A percentile compares a stretch with the other conserved stretches of the same genome.
Evolutionary conservation across 495 filamentous ascomycete genomes (phyloP).

Genomic region (Xylaria palmicola): DNA sequence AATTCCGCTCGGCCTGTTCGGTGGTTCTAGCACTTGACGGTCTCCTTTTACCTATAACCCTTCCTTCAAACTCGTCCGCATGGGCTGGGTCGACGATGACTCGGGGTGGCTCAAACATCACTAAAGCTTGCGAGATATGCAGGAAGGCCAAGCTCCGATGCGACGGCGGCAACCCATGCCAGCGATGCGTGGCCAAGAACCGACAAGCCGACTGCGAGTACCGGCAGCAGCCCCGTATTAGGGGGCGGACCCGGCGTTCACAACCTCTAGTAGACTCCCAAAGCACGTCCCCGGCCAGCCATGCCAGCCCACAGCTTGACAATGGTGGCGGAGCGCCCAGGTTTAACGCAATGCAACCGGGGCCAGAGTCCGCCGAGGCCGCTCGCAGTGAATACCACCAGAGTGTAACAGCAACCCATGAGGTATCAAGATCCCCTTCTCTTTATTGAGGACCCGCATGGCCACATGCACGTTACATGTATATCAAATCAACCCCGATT

Average conservation of each 20-base stretch:
- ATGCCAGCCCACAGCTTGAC: neutral
- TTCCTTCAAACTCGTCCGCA: neutral
- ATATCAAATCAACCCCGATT: too few species aligned
- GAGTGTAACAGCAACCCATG: neutral
- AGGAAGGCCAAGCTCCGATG: conserved; percentile 22
- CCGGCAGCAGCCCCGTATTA: neutral
- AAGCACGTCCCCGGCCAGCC: neutral
- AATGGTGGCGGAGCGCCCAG: neutral
- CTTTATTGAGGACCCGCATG: too few species aligned
- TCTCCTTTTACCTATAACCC: neutral
- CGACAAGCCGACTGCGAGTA: neutral
- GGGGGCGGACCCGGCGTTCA: neutral
- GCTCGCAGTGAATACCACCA: neutral
- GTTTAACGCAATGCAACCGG: neutral
- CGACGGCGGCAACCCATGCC: conserved; percentile 21
- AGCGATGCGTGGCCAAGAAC: neutral
- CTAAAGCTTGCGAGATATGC: conserved; percentile 21
- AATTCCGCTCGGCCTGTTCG: neutral
- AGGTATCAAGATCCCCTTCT: neutral
- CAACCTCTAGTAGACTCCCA: neutral
- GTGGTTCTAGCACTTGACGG: neutral
- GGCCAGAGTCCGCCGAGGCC: neutral
- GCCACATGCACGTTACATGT: too few species aligned
- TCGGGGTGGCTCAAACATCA: neutral
- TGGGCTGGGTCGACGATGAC: neutral